Percentiles rank a stretch among this genome's conserved stretches.
Evolutionary conservation across 1,139 yeast genomes (phyloP).

Genomic region (Blastobotrys arbuscula): DNA sequence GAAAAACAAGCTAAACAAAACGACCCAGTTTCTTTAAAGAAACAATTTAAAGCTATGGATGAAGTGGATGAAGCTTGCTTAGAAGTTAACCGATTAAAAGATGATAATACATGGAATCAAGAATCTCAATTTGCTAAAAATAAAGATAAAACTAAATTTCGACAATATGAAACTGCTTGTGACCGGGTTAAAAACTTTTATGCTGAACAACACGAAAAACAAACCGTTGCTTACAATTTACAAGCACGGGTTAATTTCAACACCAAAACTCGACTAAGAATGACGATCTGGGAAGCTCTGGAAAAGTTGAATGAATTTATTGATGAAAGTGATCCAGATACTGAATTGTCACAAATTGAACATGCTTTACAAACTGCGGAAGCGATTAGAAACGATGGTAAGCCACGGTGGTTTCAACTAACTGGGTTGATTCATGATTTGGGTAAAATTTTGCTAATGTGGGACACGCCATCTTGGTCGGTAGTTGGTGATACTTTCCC

Average conservation of each 20-base stretch:
- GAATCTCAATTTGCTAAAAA: slow-evolving; percentile 21
- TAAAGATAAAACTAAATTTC: slow-evolving; percentile 38
- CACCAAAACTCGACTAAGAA: slow-evolving; percentile 55
- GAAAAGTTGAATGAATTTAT: slow-evolving; percentile 55
- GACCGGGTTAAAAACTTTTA: slow-evolving; percentile 63
- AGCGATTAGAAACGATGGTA: slow-evolving; percentile 60
- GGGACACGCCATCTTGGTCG: slow-evolving; percentile 71
- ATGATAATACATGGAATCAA: slow-evolving; percentile 18
- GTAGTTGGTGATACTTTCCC: slow-evolving; percentile 81
- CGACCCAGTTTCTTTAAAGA: background rate
- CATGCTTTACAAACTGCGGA: slow-evolving; percentile 76
- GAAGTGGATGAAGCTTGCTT: slow-evolving; percentile 32
- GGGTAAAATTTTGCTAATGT: slow-evolving; percentile 63
- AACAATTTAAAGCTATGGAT: slow-evolving; percentile 13
- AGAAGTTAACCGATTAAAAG: slow-evolving; percentile 36
- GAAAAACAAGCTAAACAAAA: background rate
- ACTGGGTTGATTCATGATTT: slow-evolving; percentile 69
- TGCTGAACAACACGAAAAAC: slow-evolving; percentile 62
- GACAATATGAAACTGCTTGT: slow-evolving; percentile 67
- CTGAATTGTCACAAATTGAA: slow-evolving; percentile 67
- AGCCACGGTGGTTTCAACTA: slow-evolving; percentile 71
- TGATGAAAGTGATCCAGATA: slow-evolving; percentile 72
- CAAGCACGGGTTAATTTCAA: slow-evolving; percentile 69
- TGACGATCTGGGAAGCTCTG: slow-evolving; percentile 70
- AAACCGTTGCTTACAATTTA: slow-evolving; percentile 66